Evolutionary conservation across 1,139 yeast species (phyloP), one percentile per base, ranked within the genome.

Genomic region (Magnusiomyces ingens): DNA sequence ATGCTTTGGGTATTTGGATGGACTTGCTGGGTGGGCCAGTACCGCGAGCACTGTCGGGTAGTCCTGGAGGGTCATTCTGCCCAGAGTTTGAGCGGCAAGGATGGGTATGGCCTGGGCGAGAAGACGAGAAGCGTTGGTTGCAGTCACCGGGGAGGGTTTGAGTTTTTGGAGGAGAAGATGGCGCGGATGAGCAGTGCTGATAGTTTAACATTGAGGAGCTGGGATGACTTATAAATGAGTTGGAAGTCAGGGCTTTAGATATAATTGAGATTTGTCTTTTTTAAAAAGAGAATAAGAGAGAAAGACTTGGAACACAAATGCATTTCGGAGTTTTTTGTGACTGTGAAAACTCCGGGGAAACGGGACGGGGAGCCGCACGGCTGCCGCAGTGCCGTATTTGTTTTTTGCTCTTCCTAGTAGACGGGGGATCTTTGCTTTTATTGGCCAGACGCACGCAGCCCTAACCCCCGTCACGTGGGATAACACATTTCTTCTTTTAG

Each of bases 1-100:
- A 49, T 54, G 49, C 41, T 44, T 15, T 29, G 32, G 2, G 45
- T 45, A 17, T 51, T 54, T 32, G 47, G 51, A 11, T 45, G 50
- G 35, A 36, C 42, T 1, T 13, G 6, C 2, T 29, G 42, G 41
- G 40, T 35, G 2, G 15, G 38, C 10, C 15, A 6, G 6, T 40
- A 48, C 18, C 19, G 32, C 13, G 13, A 42, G 18, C 29, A 13
- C n/a, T 41, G 40, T 32, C 15, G 18, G 21, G 37, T 15, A 22
- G 45, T 36, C 6, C 15, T 29, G n/a, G 26, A 15, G 8, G 21
- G n/a, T 8, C 21, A 17, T 15, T 26, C 32, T 26, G 8, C 32
- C n/a, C n/a, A n/a, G n/a, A n/a, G n/a, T n/a, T n/a, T n/a, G n/a
- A n/a, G n/a, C 8, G 32, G 32, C 4, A 22, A 46, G 8, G 11